Conservation (phyloP, 371 early-diverging fungal genomes). For the Syncephalastrum monosporum region DNA sequence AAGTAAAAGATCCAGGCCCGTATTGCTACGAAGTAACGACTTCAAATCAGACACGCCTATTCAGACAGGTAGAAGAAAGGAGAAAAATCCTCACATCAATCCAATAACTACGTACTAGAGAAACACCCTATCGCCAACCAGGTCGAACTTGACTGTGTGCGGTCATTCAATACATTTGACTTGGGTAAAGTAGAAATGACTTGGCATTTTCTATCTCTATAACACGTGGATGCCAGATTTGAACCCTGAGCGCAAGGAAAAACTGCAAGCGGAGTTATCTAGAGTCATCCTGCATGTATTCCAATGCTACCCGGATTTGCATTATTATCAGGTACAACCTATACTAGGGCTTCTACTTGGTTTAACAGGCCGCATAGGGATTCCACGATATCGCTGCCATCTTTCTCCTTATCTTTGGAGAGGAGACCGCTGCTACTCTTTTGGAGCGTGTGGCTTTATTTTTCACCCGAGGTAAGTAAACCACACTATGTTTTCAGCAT, state of each 20-base stretch:
- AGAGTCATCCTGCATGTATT: constrained; percentile 54
- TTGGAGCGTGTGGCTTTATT: constrained; percentile 57
- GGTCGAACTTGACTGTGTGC: constrained; percentile 23
- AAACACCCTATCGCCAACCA: neutral
- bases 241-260: constrained; percentile 25
- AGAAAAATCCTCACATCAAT: neutral
- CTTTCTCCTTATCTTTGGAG: constrained; percentile 57
- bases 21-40: constrained; percentile 34
- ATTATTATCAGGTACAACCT: constrained; percentile 66
- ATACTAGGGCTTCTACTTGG: neutral
- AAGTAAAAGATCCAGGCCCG: constrained; percentile 34
- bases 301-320: constrained; percentile 52
- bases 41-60: too few species aligned
- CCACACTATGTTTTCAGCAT: constrained; percentile 39
- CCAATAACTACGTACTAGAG: constrained; percentile 2
- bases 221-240: constrained; percentile 22
- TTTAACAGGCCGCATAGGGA: constrained; percentile 38
- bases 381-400: constrained; percentile 73
- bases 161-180: constrained; percentile 46
- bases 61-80: neutral
- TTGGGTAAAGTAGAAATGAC: neutral
- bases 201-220: constrained; percentile 3
- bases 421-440: constrained; percentile 43
- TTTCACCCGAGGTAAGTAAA: constrained; percentile 41
- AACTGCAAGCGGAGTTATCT: constrained; percentile 43